Evolutionary conservation across 1,284 basidiomycete species (phyloP).

Genomic region (Austroboletus novae-zelandiae): DNA sequence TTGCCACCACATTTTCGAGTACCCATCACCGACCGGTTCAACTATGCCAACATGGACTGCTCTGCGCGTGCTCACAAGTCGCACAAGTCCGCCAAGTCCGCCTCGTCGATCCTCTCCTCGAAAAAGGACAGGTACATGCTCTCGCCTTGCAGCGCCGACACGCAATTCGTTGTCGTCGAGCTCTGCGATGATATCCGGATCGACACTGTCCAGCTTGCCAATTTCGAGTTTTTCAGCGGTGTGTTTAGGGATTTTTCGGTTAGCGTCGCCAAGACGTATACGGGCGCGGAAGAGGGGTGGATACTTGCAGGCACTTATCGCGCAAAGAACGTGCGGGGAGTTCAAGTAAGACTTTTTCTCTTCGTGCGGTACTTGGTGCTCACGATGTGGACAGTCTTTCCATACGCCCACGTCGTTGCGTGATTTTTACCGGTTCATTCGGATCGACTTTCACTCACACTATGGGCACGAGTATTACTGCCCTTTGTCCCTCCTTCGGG

Average conservation of each 20-base stretch:
- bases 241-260: slow-evolving; percentile 92
- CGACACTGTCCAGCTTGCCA: slow-evolving; percentile 94
- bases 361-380: neutral
- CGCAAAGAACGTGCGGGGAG: slow-evolving; percentile 89
- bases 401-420: slow-evolving; percentile 66
- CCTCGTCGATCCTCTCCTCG: slow-evolving; percentile 81
- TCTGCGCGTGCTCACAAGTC: slow-evolving; percentile 88
- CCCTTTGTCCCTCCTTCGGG: slow-evolving; percentile 88
- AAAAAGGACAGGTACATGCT: slow-evolving; percentile 98
- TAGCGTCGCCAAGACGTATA: slow-evolving; percentile 77
- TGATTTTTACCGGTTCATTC: slow-evolving; percentile 90
- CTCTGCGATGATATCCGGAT: slow-evolving; percentile 97
- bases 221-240: slow-evolving; percentile 98
- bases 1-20: slow-evolving; percentile 57
- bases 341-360: slow-evolving; percentile 63
- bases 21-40: slow-evolving; percentile 79
- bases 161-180: slow-evolving; percentile 91
- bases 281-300: slow-evolving; percentile 65
- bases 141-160: slow-evolving; percentile 70
- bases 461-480: slow-evolving; percentile 98
- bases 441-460: slow-evolving; percentile 92
- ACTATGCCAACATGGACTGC: slow-evolving; percentile 93
- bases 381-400: slow-evolving; percentile 56
- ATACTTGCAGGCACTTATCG: slow-evolving; percentile 74
- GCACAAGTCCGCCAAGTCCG: slow-evolving; percentile 81